A percentile compares a stretch with the other conserved stretches of the same genome.
phyloP scores from a whole-genome alignment of 345 rosid species.

The Angophora floribunda region DNA sequence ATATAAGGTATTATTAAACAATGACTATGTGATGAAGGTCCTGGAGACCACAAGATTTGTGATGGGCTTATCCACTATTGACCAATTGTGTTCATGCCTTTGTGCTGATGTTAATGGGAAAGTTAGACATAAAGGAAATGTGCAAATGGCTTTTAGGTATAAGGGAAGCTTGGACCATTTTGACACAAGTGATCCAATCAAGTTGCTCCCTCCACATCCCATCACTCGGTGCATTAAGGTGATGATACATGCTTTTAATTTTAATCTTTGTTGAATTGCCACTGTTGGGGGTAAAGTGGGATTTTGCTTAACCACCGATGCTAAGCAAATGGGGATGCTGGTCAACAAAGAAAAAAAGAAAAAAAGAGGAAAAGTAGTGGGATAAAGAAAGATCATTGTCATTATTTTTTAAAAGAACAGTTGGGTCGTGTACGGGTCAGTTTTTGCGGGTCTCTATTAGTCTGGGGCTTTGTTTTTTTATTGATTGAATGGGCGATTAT shows the following conservation, averaged over 20 bases:
- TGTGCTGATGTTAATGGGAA: not conserved
- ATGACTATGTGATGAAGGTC: not conserved
- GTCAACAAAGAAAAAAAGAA: not conserved
- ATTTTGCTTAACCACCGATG: not conserved
- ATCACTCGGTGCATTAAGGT: not conserved
- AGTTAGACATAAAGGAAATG: not conserved
- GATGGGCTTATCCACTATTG: not conserved
- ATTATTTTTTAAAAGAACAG: not conserved
- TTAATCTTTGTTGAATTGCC: not conserved
- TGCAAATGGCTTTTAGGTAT: not conserved
- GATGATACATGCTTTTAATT: not conserved
- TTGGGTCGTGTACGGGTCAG: not conserved
- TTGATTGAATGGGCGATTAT: not conserved
- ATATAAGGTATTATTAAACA: not conserved
- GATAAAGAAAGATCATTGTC: not conserved
- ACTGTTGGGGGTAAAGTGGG: not conserved
- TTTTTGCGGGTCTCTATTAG: not conserved
- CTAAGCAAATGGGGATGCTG: not conserved
- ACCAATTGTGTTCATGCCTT: not conserved
- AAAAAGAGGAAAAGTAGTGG: not conserved
- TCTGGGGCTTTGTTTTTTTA: not conserved
- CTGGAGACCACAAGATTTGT: not conserved
- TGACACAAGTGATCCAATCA: not conserved
- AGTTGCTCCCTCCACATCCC: not conserved
- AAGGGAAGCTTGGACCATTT: not conserved